Percentiles rank a stretch among this genome's conserved stretches.
phyloP scores from a whole-genome alignment of 2,329 filamentous ascomycete genomes.

The Fusarium secorum region DNA sequence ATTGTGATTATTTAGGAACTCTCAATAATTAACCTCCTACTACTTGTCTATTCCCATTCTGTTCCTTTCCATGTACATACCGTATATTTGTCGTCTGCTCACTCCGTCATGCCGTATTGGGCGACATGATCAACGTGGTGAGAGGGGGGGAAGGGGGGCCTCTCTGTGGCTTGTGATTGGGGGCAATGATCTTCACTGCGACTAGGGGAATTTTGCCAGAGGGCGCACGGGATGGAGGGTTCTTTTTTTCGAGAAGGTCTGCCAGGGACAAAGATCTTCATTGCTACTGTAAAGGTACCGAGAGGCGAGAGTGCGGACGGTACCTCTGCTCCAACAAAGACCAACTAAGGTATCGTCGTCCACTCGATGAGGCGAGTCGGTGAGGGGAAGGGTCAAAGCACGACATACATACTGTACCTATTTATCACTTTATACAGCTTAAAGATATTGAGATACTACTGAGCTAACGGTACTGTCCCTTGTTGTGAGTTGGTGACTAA shows the following conservation, averaged over 20 bases:
- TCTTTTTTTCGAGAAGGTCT: slow-evolving; percentile 38
- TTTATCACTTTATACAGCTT: not conserved
- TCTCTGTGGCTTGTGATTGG: slow-evolving; percentile 1
- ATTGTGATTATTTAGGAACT: not conserved
- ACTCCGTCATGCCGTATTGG: slow-evolving; percentile 17
- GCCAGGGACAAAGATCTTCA: slow-evolving; percentile 18
- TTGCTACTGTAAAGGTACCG: not conserved
- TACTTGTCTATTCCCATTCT: not conserved
- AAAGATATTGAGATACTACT: not conserved
- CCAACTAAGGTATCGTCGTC: not conserved
- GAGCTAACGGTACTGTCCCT: not conserved
- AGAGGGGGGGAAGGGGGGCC: slow-evolving; percentile 7
- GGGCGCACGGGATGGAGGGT: slow-evolving; percentile 17
- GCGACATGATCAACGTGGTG: slow-evolving; percentile 25
- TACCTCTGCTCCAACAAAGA: not conserved
- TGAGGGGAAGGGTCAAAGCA: slow-evolving; percentile 18
- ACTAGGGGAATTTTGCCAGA: slow-evolving; percentile 29
- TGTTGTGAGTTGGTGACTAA: not conserved
- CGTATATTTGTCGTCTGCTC: not conserved
- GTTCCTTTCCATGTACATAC: not conserved
- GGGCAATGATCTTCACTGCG: slow-evolving; percentile 23
- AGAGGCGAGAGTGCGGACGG: not conserved
- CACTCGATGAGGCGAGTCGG: slow-evolving; percentile 28
- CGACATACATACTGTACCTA: not conserved
- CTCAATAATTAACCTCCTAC: not conserved